phyloP scores from a whole-genome alignment of 2,329 filamentous ascomycete species.

The Fusarium sp. region DNA sequence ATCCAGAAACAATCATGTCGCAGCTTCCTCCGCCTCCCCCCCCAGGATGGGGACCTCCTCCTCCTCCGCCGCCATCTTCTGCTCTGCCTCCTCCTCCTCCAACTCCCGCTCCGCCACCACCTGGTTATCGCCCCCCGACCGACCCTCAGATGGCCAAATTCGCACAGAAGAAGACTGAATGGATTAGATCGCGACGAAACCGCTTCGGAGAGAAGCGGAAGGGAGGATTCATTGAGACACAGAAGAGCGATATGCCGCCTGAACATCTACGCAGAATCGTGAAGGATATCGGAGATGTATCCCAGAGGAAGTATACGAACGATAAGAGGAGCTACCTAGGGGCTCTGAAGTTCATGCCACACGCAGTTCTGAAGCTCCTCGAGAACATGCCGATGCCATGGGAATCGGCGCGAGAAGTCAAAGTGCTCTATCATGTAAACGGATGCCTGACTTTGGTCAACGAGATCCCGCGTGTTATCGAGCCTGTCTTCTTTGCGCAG shows the following conservation, averaged over 20 bases:
- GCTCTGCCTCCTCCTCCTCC: constrained; percentile 66
- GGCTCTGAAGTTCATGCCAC: constrained; percentile 98
- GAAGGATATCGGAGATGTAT: constrained; percentile 97
- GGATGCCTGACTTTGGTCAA: constrained; percentile 97
- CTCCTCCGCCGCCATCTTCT: constrained; percentile 63
- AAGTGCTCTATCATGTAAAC: constrained; percentile 98
- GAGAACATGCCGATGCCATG: constrained; percentile 99
- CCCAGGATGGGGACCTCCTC: constrained; percentile 68
- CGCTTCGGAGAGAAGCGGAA: constrained; percentile 97
- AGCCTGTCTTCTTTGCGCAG: constrained; percentile 96
- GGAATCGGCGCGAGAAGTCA: constrained; percentile 96
- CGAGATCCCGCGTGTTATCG: constrained; percentile 94
- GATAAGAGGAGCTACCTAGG: constrained; percentile 98
- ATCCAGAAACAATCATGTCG: constrained; percentile 57
- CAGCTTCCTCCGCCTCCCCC: constrained; percentile 65
- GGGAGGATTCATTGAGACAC: constrained; percentile 94
- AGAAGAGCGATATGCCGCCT: constrained; percentile 98
- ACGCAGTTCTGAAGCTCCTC: constrained; percentile 93
- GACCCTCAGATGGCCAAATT: constrained; percentile 93
- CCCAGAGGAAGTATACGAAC: constrained; percentile 98
- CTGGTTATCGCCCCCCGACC: constrained; percentile 81
- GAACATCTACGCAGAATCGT: constrained; percentile 99
- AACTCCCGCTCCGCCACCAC: constrained; percentile 77
- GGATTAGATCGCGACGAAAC: constrained; percentile 89
- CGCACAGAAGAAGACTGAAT: constrained; percentile 98